Evolutionary conservation across 2,329 filamentous ascomycete species (phyloP).

Genomic region (Claviceps citrina): DNA sequence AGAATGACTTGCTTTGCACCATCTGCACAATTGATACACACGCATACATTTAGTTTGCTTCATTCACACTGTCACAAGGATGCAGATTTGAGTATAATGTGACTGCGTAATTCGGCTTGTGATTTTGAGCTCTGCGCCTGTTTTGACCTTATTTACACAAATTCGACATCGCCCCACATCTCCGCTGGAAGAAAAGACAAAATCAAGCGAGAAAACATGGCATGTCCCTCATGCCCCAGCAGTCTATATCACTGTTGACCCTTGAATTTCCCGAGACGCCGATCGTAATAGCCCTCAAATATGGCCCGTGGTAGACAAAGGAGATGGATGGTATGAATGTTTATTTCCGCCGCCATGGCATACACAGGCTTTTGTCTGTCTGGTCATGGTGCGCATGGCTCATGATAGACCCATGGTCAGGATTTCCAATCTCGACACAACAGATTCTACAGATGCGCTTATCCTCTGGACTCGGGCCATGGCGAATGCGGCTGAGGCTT

Average conservation of each 20-base stretch:
- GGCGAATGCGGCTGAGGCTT: slow-evolving; percentile 26
- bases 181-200: neutral
- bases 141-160: too few relatives aligned
- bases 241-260: neutral
- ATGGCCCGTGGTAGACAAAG: slow-evolving; percentile 4
- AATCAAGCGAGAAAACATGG: neutral
- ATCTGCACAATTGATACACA: too few relatives aligned
- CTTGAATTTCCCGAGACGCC: slow-evolving; percentile 5
- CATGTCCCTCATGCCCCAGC: neutral
- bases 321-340: slow-evolving; percentile 1
- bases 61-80: too few relatives aligned
- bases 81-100: too few relatives aligned
- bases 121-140: too few relatives aligned
- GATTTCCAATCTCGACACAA: slow-evolving; percentile 23
- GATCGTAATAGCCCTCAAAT: neutral
- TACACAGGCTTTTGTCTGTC: neutral
- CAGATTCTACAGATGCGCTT: slow-evolving; percentile 21
- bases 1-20: too few relatives aligned
- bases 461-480: slow-evolving; percentile 37
- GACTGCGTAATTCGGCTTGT: too few relatives aligned
- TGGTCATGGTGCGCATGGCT: neutral
- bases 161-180: too few relatives aligned
- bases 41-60: too few relatives aligned
- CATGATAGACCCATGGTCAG: slow-evolving; percentile 20
- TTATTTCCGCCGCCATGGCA: neutral